Base-by-base conservation (phyloP, 2,329 filamentous ascomycete genomes). In the Ceratocystis diversiconidia region DNA sequence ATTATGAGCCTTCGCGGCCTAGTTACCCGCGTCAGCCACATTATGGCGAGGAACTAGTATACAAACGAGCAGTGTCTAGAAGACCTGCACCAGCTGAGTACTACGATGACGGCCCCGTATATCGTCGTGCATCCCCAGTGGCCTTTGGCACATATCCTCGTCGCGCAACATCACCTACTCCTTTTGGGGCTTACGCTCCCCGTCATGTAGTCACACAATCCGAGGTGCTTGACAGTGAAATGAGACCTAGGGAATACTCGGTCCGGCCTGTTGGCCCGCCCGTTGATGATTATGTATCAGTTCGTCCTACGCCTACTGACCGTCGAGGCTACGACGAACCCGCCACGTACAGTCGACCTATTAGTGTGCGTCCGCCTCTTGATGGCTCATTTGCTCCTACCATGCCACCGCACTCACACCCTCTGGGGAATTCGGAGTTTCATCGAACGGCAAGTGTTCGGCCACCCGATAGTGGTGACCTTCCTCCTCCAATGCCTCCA, bases 191-290 rank as follows among this genome's bases (percentile, higher is more conserved):
- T 22, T 50, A 52, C 59, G 73, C 76, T n/a, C 76, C 79, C 8
- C 77, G 83, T 67, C 79, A 84, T 52, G 78, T 85, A 55, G 75
- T 89, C 25, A 85, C 85, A 10, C 82, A 86, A 68, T 81, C 84
- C 1, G 86, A 88, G 68, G 82, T 79, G 19, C 25, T 44, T 7
- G 59, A 62, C 19, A 32, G 36, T 63, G 75, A 50, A 19, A 55
- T 41, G 19, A 25, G 32, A 79, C 62, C 71, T 78, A 30, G 71
- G 79, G 6, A 80, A 83, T 62, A 74, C 76, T 41, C 79, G 25
- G 61, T 30, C 12, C 44, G 60, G 32, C 36, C 55, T 17, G 82
- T 79, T 10, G 74, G 78, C 67, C 73, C 71, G 4, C 74, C 76
- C 2, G 72, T 72, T 43, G 74, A 75, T 64, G 80, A 81, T 8